Conservation (phyloP, 1,284 basidiomycete species). For the Microbotryum scabiosae region DNA sequence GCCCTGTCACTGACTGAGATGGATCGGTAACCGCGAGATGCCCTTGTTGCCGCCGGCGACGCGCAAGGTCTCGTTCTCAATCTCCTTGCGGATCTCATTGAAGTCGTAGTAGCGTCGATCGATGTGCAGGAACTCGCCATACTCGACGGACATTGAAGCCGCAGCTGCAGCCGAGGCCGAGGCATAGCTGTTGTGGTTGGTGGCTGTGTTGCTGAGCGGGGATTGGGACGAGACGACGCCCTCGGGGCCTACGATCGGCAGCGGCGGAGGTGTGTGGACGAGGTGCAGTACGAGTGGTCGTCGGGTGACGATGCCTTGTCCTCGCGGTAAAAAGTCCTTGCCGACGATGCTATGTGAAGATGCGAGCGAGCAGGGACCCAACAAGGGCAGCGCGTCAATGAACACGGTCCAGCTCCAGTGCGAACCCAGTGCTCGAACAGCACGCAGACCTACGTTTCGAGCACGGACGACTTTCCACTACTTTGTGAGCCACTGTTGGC, state of each 20-base stretch:
- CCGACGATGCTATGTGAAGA: constrained; percentile 66
- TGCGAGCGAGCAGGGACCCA: constrained; percentile 63
- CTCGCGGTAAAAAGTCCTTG: constrained; percentile 85
- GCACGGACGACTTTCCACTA: constrained; percentile 50
- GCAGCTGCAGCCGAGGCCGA: neutral
- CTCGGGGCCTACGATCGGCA: constrained; percentile 35
- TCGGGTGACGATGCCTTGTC: constrained; percentile 83
- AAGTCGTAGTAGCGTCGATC: constrained; percentile 96
- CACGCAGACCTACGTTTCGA: constrained; percentile 43
- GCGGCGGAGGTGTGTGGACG: constrained; percentile 52
- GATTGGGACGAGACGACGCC: constrained; percentile 15
- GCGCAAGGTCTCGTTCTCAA: constrained; percentile 94
- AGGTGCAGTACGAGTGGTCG: constrained; percentile 91
- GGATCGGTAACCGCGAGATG: constrained; percentile 86
- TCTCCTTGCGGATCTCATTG: constrained; percentile 85
- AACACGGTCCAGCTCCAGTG: constrained; percentile 47
- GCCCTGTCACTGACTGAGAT: constrained; percentile 17
- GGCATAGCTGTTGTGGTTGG: neutral
- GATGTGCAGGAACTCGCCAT: constrained; percentile 93
- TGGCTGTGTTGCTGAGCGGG: constrained; percentile 45
- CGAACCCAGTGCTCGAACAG: neutral
- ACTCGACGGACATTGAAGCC: constrained; percentile 46
- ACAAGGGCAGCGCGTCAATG: constrained; percentile 61
- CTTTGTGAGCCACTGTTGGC: constrained; percentile 44
- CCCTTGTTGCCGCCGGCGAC: constrained; percentile 99